These are phyloP conservation scores for Xylaria telfairii DNA, from an alignment of 495 filamentous ascomycete species.

Conservation along the genomic window DNA sequence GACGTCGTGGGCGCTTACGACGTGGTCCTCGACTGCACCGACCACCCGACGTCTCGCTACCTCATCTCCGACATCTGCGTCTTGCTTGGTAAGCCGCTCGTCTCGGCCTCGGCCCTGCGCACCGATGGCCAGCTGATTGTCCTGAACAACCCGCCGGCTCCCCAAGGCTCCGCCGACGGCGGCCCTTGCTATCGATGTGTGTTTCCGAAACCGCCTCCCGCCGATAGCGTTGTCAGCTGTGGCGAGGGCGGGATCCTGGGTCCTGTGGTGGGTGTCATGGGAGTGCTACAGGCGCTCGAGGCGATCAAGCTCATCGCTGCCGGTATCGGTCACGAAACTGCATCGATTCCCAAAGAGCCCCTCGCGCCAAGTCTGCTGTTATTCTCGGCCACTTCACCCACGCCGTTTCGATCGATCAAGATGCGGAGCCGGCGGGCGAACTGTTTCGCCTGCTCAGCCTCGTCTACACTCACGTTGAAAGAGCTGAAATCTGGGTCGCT, in stretches of 20 bases:
- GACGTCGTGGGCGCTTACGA: conserved; percentile 73
- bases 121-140: conserved; percentile 91
- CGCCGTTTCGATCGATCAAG: conserved; percentile 74
- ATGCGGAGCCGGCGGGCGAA: conserved; percentile 68
- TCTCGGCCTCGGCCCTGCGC: conserved; percentile 85
- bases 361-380: conserved; percentile 63
- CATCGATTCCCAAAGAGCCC: conserved; percentile 30
- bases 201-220: conserved; percentile 84
- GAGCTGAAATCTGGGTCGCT: conserved; percentile 66
- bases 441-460: conserved; percentile 77
- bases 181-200: conserved; percentile 94
- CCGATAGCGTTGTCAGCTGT: conserved; percentile 77
- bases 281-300: conserved; percentile 87
- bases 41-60: conserved; percentile 89
- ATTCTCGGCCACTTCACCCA: conserved; percentile 71
- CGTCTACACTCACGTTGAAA: conserved; percentile 64
- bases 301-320: conserved; percentile 79
- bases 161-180: conserved; percentile 45
- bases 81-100: conserved; percentile 75
- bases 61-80: conserved; percentile 91
- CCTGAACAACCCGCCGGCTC: conserved; percentile 68
- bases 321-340: conserved; percentile 25
- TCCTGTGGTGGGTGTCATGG: conserved; percentile 93
- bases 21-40: conserved; percentile 90
- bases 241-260: conserved; percentile 92